These are phyloP conservation scores for Suillus discolor DNA, from an alignment of 768 basidiomycete genomes.

Conservation along the genomic window DNA sequence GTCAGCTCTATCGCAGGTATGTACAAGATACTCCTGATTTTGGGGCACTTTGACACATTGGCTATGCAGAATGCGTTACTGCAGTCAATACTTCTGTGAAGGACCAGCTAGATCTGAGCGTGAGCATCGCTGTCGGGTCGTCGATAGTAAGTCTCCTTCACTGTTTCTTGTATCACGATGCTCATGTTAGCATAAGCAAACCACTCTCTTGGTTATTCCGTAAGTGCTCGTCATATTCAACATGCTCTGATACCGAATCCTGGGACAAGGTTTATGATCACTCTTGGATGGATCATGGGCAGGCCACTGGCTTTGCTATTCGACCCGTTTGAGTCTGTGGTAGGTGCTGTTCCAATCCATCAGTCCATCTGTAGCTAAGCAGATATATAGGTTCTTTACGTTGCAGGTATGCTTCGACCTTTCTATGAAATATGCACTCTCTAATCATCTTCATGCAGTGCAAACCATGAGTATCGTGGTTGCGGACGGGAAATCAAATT, in stretches of 20 bases:
- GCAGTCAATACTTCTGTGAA: constrained; percentile 89
- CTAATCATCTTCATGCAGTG: constrained; percentile 44
- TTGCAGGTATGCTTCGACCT: constrained; percentile 32
- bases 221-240: constrained; percentile 35
- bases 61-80: constrained; percentile 73
- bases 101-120: constrained; percentile 78
- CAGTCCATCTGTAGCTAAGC: constrained; percentile 13
- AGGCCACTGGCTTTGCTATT: constrained; percentile 83
- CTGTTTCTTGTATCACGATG: neutral
- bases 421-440: constrained; percentile 28
- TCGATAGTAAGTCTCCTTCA: constrained; percentile 55
- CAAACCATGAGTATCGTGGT: constrained; percentile 83
- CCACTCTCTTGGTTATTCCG: constrained; percentile 85
- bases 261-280: constrained; percentile 61
- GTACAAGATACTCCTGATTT: constrained; percentile 8
- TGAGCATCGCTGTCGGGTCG: constrained; percentile 83
- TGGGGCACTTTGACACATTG: neutral
- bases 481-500: constrained; percentile 81
- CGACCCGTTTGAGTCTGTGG: constrained; percentile 86
- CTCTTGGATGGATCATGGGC: constrained; percentile 78
- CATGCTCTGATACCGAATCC: constrained; percentile 1
- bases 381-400: constrained; percentile 34
- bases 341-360: constrained; percentile 29
- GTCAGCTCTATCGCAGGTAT: constrained; percentile 79
- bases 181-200: constrained; percentile 54